A percentile compares a stretch with the other conserved stretches of the same genome.
These are phyloP conservation scores for Russula foetens DNA, from an alignment of 768 basidiomycete genomes.

Conservation along the genomic window DNA sequence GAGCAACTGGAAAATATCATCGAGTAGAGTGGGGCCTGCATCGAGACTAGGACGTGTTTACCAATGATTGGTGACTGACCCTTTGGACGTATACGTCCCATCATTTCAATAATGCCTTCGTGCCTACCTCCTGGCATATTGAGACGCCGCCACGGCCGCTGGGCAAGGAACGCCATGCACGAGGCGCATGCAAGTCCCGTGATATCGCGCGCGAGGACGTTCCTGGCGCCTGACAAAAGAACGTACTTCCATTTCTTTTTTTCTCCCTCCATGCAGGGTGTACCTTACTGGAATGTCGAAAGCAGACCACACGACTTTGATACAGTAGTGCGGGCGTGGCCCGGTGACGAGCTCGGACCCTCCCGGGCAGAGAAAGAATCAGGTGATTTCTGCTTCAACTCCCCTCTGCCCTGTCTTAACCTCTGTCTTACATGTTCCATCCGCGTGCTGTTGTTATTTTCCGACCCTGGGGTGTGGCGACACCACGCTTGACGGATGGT, in stretches of 20 bases:
- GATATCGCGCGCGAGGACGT: background rate
- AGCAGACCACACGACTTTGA: background rate
- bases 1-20: background rate
- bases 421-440: background rate
- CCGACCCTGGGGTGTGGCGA: background rate
- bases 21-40: background rate
- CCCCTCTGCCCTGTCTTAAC: background rate
- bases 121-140: background rate
- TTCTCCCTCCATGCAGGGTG: background rate
- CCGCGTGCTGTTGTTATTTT: background rate
- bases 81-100: background rate
- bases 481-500: background rate
- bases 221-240: slow-evolving; percentile 2
- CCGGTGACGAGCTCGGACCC: background rate
- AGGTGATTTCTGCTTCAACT: background rate
- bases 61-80: background rate
- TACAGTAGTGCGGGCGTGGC: background rate
- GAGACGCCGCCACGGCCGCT: background rate
- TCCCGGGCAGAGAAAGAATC: background rate
- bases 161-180: background rate
- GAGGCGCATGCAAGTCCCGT: slow-evolving; percentile 7
- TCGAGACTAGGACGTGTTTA: background rate
- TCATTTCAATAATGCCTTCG: background rate
- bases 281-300: background rate
- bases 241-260: background rate